Conservation (phyloP, 2,329 filamentous ascomycete species). For the Penicillium sp. region DNA sequence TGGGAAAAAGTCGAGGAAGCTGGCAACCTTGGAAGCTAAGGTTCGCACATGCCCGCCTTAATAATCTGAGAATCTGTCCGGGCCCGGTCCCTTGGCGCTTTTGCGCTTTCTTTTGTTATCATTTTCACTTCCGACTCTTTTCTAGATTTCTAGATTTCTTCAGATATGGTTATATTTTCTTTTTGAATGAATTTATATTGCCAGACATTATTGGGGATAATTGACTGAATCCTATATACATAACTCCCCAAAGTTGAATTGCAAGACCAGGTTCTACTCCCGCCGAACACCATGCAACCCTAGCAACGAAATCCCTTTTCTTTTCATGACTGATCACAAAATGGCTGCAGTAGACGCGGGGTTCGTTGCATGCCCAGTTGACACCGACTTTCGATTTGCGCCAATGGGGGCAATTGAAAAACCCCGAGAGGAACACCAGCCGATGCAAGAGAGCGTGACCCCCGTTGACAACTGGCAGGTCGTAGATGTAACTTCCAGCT, state of each 20-base stretch:
- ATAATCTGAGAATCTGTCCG: conserved; percentile 11
- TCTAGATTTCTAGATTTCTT: background rate
- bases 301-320: background rate
- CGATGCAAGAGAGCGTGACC: background rate
- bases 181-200: background rate
- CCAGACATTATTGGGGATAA: background rate
- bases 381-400: conserved; percentile 6
- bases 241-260: background rate
- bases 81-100: conserved; percentile 1
- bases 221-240: conserved; percentile 7
- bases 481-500: background rate
- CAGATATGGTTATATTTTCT: background rate
- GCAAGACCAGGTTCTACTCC: conserved; percentile 4
- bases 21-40: conserved; percentile 4
- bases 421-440: background rate
- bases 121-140: background rate
- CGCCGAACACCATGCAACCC: conserved; percentile 8
- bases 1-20: conserved; percentile 12
- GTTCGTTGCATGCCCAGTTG: background rate
- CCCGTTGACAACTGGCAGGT: background rate
- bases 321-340: conserved; percentile 1
- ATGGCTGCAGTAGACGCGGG: conserved; percentile 3
- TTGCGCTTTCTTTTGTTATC: background rate
- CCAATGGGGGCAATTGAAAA: conserved; percentile 2
- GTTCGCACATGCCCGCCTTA: conserved; percentile 18